These are phyloP conservation scores for Tetragonia tetragonoides DNA, from an alignment of 148 eudicot genomes.

Conservation along the genomic window DNA sequence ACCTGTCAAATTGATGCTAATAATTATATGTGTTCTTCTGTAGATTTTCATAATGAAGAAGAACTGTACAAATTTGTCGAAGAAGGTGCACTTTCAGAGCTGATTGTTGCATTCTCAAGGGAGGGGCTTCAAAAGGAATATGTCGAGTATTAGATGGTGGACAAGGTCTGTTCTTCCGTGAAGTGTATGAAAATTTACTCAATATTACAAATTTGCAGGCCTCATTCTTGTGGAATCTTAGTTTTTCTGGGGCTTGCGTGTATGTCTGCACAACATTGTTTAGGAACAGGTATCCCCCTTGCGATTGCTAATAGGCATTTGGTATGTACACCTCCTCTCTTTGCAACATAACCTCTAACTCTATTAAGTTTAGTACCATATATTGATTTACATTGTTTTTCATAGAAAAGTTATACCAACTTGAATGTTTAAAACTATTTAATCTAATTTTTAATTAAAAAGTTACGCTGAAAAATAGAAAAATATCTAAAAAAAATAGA, in stretches of 20 bases:
- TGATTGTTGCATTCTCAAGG: constrained; percentile 77
- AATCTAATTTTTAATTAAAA: too few species aligned
- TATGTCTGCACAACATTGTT: constrained; percentile 76
- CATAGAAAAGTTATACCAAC: too few species aligned
- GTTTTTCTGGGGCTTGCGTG: constrained; percentile 64
- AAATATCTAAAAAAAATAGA: too few species aligned
- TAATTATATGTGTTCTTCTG: constrained; percentile 14
- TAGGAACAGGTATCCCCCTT: constrained; percentile 66
- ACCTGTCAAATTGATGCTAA: background rate
- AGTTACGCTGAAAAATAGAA: too few species aligned
- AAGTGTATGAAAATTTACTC: background rate
- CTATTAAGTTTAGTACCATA: too few species aligned
- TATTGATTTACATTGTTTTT: too few species aligned
- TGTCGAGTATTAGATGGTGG: constrained; percentile 84
- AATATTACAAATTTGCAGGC: constrained; percentile 40
- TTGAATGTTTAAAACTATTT: too few species aligned
- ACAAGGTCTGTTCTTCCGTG: constrained; percentile 44
- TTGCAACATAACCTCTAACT: too few species aligned
- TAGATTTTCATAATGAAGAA: constrained; percentile 86
- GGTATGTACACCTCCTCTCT: too few species aligned
- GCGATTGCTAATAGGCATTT: too few species aligned
- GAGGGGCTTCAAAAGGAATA: constrained; percentile 81
- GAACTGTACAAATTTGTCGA: constrained; percentile 66
- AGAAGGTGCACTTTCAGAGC: constrained; percentile 71
- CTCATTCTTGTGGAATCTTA: constrained; percentile 57